A percentile compares a stretch with the other conserved stretches of the same genome.
Conservation (phyloP, 352 stramenopile species). For the Thraustotheca clavata region DNA sequence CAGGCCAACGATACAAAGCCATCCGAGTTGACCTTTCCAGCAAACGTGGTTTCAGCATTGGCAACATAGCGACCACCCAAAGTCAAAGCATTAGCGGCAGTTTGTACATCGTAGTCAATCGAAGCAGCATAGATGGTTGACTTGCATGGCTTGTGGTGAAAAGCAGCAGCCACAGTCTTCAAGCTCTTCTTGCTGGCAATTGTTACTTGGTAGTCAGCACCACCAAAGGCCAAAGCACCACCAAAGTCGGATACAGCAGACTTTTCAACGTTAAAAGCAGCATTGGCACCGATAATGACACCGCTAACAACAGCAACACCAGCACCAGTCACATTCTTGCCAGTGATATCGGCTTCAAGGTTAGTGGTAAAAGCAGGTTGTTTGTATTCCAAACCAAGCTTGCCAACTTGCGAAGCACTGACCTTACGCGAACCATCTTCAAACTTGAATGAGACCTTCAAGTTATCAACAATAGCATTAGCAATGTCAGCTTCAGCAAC, state of each 20-base stretch:
- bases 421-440: conserved; percentile 74
- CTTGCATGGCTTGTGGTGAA: conserved; percentile 73
- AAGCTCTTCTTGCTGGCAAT: conserved; percentile 82
- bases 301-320: conserved; percentile 56
- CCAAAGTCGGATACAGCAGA: conserved; percentile 71
- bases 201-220: conserved; percentile 56
- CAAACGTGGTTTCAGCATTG: conserved; percentile 74
- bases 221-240: conserved; percentile 59
- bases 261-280: conserved; percentile 76
- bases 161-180: conserved; percentile 57
- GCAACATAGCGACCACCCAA: conserved; percentile 77
- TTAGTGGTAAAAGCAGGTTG: conserved; percentile 62
- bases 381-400: conserved; percentile 75
- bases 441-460: conserved; percentile 79
- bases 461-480: conserved; percentile 61
- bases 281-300: conserved; percentile 47
- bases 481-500: conserved; percentile 68
- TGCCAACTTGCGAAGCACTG: conserved; percentile 54
- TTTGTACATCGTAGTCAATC: conserved; percentile 80
- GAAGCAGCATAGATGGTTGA: conserved; percentile 68
- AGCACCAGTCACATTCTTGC: conserved; percentile 47
- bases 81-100: conserved; percentile 66
- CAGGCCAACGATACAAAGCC: conserved; percentile 78
- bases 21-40: conserved; percentile 80
- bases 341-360: conserved; percentile 60